A percentile compares a stretch with the other conserved stretches of the same genome.
phyloP scores from a whole-genome alignment of 768 basidiomycete species.

The Suillus lakei region DNA sequence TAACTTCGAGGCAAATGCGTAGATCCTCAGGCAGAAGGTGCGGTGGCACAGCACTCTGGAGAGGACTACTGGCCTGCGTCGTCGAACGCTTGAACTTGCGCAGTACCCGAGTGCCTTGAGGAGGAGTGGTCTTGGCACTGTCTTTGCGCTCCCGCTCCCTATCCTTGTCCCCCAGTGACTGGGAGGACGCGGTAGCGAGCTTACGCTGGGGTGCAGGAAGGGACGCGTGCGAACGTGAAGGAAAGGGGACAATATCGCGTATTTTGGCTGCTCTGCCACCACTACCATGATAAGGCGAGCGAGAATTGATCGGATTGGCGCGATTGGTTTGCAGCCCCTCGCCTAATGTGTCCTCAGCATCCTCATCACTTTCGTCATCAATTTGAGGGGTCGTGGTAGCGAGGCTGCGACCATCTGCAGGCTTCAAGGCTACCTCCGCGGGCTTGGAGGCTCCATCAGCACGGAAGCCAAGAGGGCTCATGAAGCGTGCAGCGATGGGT shows the following conservation, averaged over 20 bases:
- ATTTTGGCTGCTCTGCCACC: conserved; percentile 44
- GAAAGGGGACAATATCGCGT: conserved; percentile 68
- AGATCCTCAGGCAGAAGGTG: conserved; percentile 89
- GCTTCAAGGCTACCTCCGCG: conserved; percentile 26
- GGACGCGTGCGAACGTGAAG: conserved; percentile 79
- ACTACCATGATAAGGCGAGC: conserved; percentile 73
- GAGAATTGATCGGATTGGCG: conserved; percentile 59
- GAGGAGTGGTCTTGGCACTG: conserved; percentile 40
- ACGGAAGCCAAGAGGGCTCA: conserved; percentile 63
- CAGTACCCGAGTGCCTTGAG: conserved; percentile 54
- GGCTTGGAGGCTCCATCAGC: conserved; percentile 51
- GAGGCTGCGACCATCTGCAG: conserved; percentile 52
- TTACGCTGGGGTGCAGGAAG: conserved; percentile 70
- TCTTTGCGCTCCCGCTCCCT: conserved; percentile 56
- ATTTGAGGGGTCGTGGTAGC: conserved; percentile 58
- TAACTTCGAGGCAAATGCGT: conserved; percentile 82
- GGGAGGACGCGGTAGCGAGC: conserved; percentile 63
- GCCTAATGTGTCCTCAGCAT: conserved; percentile 56
- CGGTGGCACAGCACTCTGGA: conserved; percentile 63
- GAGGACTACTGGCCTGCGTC: conserved; percentile 49
- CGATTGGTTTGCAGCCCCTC: conserved; percentile 27
- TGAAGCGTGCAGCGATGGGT: conserved; percentile 92
- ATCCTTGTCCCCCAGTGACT: conserved; percentile 62
- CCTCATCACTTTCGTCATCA: conserved; percentile 75
- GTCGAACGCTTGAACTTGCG: conserved; percentile 74